These are phyloP conservation scores for Trametes hirsuta DNA, from an alignment of 1,284 basidiomycete species.

Conservation along the genomic window DNA sequence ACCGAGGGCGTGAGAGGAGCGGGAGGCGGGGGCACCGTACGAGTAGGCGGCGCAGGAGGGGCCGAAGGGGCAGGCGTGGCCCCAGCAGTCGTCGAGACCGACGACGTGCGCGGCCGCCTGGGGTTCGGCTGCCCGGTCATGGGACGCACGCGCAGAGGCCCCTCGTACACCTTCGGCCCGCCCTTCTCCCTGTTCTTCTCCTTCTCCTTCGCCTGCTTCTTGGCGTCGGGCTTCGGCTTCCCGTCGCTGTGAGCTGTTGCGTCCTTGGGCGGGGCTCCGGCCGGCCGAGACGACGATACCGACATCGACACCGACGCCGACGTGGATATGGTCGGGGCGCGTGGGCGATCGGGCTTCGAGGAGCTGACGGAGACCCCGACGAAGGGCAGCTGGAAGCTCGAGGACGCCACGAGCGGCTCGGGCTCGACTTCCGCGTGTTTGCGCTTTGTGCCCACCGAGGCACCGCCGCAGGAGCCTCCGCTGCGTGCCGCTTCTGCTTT, in stretches of 20 bases:
- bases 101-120: slow-evolving; percentile 28
- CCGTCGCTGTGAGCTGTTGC: slow-evolving; percentile 16
- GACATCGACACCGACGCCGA: background rate
- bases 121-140: slow-evolving; percentile 24
- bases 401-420: slow-evolving; percentile 26
- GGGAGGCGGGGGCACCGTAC: slow-evolving; percentile 10
- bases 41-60: background rate
- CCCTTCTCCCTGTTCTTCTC: slow-evolving; percentile 15
- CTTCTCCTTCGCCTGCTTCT: slow-evolving; percentile 29
- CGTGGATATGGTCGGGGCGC: background rate
- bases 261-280: slow-evolving; percentile 7
- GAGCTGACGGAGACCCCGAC: slow-evolving; percentile 45
- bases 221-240: slow-evolving; percentile 23
- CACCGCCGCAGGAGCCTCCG: slow-evolving; percentile 15
- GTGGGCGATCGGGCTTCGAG: slow-evolving; percentile 24
- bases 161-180: slow-evolving; percentile 24
- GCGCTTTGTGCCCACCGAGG: slow-evolving; percentile 48
- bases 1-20: slow-evolving; percentile 14
- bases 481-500: slow-evolving; percentile 46
- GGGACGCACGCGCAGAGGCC: slow-evolving; percentile 32
- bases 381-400: slow-evolving; percentile 51
- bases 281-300: slow-evolving; percentile 10
- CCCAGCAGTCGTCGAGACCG: slow-evolving; percentile 20
- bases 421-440: slow-evolving; percentile 51
- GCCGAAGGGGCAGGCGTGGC: slow-evolving; percentile 14